Evolutionary conservation across 768 basidiomycete genomes (phyloP).

Genomic region (Mycena metata): DNA sequence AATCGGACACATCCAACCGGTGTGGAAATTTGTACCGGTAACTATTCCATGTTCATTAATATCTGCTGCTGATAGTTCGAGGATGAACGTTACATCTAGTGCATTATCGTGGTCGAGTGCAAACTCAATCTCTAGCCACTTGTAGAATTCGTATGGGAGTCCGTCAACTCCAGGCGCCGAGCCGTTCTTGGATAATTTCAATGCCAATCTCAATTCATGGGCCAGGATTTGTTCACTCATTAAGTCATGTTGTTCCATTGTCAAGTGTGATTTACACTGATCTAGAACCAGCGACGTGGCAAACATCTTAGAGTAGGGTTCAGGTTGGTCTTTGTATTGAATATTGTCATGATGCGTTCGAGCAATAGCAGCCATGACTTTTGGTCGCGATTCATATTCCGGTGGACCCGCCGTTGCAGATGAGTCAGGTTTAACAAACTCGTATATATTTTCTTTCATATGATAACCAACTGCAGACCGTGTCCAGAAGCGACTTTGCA

Average conservation of each 20-base stretch:
- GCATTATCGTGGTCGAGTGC: too few relatives aligned
- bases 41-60: neutral
- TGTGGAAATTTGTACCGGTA: neutral
- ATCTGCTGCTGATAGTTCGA: neutral
- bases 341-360: neutral
- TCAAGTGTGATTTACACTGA: neutral
- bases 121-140: neutral
- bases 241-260: neutral
- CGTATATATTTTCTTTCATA: neutral
- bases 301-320: neutral
- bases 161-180: too few relatives aligned
- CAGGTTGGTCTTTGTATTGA: neutral
- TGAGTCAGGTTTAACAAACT: neutral
- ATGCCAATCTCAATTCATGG: neutral
- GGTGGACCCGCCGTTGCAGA: neutral
- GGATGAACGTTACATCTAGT: constrained; percentile 36
- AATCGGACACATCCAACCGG: constrained; percentile 23
- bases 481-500: too few relatives aligned
- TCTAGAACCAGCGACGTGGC: neutral
- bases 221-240: neutral
- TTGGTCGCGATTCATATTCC: neutral
- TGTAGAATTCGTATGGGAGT: constrained; percentile 35
- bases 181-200: too few relatives aligned
- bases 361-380: neutral
- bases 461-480: neutral